Evolutionary conservation across 2,329 filamentous ascomycete species (phyloP).

Genomic region (Diatrype stigma): DNA sequence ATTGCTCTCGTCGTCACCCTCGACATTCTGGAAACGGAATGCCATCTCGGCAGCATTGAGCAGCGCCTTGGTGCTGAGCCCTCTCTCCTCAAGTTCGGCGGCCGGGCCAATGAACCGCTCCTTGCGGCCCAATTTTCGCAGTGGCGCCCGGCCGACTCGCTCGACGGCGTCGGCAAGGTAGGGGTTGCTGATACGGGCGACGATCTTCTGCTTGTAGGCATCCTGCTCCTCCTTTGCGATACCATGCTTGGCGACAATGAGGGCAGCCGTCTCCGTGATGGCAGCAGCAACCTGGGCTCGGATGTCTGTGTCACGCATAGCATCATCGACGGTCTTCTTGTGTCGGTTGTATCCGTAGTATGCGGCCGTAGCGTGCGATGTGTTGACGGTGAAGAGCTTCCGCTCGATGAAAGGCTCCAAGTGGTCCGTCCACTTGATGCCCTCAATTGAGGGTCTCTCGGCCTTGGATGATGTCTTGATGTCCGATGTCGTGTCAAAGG

Average conservation of each 20-base stretch:
- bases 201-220: constrained; percentile 87
- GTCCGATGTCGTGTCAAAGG: constrained; percentile 61
- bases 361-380: constrained; percentile 89
- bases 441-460: constrained; percentile 70
- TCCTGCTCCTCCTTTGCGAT: constrained; percentile 73
- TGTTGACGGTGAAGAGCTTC: constrained; percentile 99
- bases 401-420: constrained; percentile 96
- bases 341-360: constrained; percentile 89
- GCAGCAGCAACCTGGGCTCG: constrained; percentile 73
- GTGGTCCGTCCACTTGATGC: constrained; percentile 89
- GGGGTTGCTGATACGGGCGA: constrained; percentile 89
- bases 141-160: constrained; percentile 89
- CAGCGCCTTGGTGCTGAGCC: constrained; percentile 67
- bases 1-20: constrained; percentile 83
- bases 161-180: constrained; percentile 89
- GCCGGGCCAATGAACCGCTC: constrained; percentile 95
- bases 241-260: constrained; percentile 83
- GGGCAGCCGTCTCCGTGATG: constrained; percentile 76
- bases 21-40: constrained; percentile 91
- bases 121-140: constrained; percentile 90
- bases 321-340: constrained; percentile 86
- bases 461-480: constrained; percentile 10
- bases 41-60: constrained; percentile 85
- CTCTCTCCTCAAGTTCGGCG: constrained; percentile 79
- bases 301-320: constrained; percentile 76